Evolutionary conservation across 75 land plant genomes (phyloP).

Genomic region (Pinus taeda): DNA sequence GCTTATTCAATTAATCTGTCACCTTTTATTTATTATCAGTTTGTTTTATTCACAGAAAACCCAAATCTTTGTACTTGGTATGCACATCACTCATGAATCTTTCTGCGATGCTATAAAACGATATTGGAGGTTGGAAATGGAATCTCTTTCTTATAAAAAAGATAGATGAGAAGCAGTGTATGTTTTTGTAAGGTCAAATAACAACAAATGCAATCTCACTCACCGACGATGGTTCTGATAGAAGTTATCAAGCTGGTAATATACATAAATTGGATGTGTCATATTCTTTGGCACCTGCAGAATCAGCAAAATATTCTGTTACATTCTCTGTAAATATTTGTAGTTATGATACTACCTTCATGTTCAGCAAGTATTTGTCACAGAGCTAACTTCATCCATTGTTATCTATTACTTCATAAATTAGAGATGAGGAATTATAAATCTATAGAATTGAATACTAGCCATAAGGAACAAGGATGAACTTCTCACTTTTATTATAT

Average conservation of each 20-base stretch:
- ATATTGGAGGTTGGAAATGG: no score
- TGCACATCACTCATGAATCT: no score
- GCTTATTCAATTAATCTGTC: no score
- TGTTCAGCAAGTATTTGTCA: no score
- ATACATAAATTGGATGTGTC: conserved; percentile 80
- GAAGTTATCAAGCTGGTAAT: conserved; percentile 89
- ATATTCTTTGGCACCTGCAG: conserved; percentile 72
- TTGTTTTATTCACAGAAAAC: background rate
- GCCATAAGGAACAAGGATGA: background rate
- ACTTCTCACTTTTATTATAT: conserved; percentile 28
- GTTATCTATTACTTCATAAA: background rate
- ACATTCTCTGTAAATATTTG: background rate
- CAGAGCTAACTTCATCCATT: background rate
- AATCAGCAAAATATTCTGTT: background rate
- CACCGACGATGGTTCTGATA: conserved; percentile 97
- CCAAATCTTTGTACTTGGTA: no score
- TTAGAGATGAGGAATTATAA: background rate
- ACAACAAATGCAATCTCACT: background rate
- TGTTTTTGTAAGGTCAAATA: background rate
- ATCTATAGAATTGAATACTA: background rate
- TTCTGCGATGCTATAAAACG: no score
- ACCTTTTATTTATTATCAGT: background rate
- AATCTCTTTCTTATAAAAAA: no score
- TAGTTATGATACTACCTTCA: background rate
- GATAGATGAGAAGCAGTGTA: background rate